Evolutionary conservation across 441 rosid species (phyloP), one percentile per base, ranked within the genome.

Genomic region (Populus hybrid): DNA sequence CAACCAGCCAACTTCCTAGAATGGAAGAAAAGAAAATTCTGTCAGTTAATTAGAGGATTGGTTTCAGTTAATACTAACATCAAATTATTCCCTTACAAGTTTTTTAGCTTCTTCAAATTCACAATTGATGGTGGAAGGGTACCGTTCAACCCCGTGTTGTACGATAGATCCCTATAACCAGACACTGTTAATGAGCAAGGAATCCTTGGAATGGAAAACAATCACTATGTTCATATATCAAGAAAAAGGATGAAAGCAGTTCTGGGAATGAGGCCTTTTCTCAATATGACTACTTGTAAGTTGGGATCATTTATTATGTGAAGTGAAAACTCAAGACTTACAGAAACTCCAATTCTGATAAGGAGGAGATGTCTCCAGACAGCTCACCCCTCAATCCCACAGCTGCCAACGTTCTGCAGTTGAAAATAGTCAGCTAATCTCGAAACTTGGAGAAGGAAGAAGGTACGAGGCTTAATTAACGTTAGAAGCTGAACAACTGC

Each of bases 1-100:
- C 98, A 96, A 75, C 96, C 94, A 66, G 88, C 85, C 77, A 95
- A 84, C 72, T 79, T 77, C 80, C 99, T 95, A 83, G 16, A 70
- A 80, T 73, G 21, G 38, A 40, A 40, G 70, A 63, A 54, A 5
- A 14, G 36, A 24, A 18, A 9, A 71, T 5, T 40, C 5, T 73
- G 32, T 40, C 50, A 40, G 5, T 40, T 40, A 63, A 57, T 20
- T 40, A 61, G 70, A 78, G 73, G 30, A 66, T 3, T 18, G 14
- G 7, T 71, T 0, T 30, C 14, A 14, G 40, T 24, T 8, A 65
- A 70, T 30, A 76, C 18, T 72, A 50, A 40, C 50, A 11, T 40
- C 1, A 40, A 10, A 40, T 40, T 59, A 21, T 72, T 73, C 54
- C 57, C 92, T 87, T 88, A 93, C 99, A 96, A 86, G 81, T 16